A percentile compares a stretch with the other conserved stretches of the same genome.
Evolutionary conservation across 2,329 filamentous ascomycete species (phyloP).

Genomic region (Leptographium galeiforme): DNA sequence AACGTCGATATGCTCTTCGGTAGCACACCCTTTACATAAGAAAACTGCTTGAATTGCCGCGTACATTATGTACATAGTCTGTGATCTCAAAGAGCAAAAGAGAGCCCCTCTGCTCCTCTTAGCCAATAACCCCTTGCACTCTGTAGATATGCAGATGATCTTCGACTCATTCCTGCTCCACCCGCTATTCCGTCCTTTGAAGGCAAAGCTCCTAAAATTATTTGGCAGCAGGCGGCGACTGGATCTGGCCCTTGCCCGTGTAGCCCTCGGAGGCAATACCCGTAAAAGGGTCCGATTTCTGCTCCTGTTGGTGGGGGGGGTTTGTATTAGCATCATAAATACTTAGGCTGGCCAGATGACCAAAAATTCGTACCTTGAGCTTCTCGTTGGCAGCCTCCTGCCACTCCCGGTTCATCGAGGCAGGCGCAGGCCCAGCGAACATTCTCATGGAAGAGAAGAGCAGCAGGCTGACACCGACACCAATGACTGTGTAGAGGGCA

Average conservation of each 20-base stretch:
- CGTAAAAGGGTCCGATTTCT: slow-evolving; percentile 77
- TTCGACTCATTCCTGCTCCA: neutral
- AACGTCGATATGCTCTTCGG: neutral
- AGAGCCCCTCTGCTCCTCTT: neutral
- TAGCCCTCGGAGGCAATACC: slow-evolving; percentile 72
- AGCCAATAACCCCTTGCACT: neutral
- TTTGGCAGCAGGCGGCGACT: slow-evolving; percentile 46
- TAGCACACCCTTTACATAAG: neutral
- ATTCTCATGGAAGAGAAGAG: slow-evolving; percentile 62
- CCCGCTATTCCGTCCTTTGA: neutral
- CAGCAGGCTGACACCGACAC: slow-evolving; percentile 51
- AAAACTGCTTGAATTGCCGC: slow-evolving; percentile 15
- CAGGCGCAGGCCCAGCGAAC: slow-evolving; percentile 59
- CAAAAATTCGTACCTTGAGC: slow-evolving; percentile 57
- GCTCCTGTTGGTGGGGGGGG: slow-evolving; percentile 39
- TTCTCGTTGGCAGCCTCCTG: slow-evolving; percentile 93
- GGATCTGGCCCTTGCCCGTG: slow-evolving; percentile 63
- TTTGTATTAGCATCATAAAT: slow-evolving; percentile 7
- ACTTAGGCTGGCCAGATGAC: neutral
- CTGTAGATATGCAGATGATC: neutral
- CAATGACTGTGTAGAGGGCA: slow-evolving; percentile 56
- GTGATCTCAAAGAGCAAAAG: neutral
- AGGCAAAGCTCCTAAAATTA: slow-evolving; percentile 16
- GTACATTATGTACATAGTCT: slow-evolving; percentile 20
- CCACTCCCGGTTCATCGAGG: slow-evolving; percentile 93